Percentiles rank a stretch among this genome's conserved stretches.
phyloP scores from a whole-genome alignment of 2,329 filamentous ascomycete genomes.

The Cryphonectria radicalis region DNA sequence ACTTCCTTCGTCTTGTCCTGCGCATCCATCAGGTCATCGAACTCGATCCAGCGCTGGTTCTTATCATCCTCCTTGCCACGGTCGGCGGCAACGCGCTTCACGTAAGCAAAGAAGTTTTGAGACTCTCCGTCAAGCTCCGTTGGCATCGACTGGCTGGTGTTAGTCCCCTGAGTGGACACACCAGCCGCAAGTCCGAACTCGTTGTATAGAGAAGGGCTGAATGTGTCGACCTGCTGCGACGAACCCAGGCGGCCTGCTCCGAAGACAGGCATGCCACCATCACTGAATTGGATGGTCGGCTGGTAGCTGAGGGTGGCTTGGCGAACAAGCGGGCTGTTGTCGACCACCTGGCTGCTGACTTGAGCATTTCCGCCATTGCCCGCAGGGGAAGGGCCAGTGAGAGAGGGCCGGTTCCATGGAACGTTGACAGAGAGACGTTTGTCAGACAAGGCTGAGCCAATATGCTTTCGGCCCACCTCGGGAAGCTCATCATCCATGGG shows the following conservation, averaged over 20 bases:
- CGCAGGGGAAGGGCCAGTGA: slow-evolving; percentile 51
- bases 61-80: slow-evolving; percentile 39
- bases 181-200: slow-evolving; percentile 31
- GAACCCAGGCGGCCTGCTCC: slow-evolving; percentile 41
- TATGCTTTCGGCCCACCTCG: slow-evolving; percentile 38
- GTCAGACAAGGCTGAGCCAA: slow-evolving; percentile 29
- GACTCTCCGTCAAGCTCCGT: slow-evolving; percentile 50
- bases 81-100: slow-evolving; percentile 40
- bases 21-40: slow-evolving; percentile 71
- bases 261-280: slow-evolving; percentile 41
- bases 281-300: slow-evolving; percentile 54
- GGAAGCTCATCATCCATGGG: slow-evolving; percentile 28
- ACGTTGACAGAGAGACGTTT: slow-evolving; percentile 46
- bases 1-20: slow-evolving; percentile 58
- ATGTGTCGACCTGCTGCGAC: slow-evolving; percentile 36
- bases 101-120: slow-evolving; percentile 51
- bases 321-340: slow-evolving; percentile 45
- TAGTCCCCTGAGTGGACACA: slow-evolving; percentile 31
- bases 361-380: slow-evolving; percentile 46
- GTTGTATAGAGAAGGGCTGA: slow-evolving; percentile 36
- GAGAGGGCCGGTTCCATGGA: slow-evolving; percentile 58
- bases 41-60: slow-evolving; percentile 59
- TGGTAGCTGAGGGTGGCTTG: slow-evolving; percentile 42
- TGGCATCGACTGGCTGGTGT: slow-evolving; percentile 39
- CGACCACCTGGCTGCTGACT: slow-evolving; percentile 37